These are phyloP conservation scores for Globisporangium mamillatum DNA, from an alignment of 352 stramenopile species.

Conservation along the genomic window DNA sequence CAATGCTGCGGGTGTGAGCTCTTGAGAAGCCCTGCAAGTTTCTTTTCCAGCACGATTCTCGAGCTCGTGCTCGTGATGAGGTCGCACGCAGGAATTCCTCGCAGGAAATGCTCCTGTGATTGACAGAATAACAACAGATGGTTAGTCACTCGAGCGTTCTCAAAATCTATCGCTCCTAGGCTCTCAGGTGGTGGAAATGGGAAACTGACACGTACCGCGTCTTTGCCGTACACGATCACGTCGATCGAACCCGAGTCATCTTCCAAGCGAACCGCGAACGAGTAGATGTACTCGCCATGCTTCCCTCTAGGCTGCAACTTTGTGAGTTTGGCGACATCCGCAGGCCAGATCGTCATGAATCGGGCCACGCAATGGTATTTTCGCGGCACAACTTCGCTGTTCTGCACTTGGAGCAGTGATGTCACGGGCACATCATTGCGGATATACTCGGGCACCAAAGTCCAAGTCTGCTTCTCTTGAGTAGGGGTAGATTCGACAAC, in stretches of 20 bases:
- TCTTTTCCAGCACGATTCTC: constrained; percentile 46
- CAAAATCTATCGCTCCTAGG: neutral
- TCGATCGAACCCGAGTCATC: constrained; percentile 50
- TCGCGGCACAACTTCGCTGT: constrained; percentile 32
- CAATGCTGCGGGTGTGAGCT: constrained; percentile 35
- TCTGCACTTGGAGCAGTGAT: constrained; percentile 31
- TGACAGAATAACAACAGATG: constrained; percentile 4
- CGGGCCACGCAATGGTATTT: constrained; percentile 69
- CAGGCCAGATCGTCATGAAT: constrained; percentile 44
- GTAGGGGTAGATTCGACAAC: neutral
- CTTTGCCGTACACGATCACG: constrained; percentile 64
- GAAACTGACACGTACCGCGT: constrained; percentile 45
- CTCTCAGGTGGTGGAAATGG: neutral
- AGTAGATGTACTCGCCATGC: constrained; percentile 49
- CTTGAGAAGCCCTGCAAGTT: constrained; percentile 33
- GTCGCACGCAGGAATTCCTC: constrained; percentile 68
- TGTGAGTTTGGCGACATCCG: constrained; percentile 42
- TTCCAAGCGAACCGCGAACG: constrained; percentile 58
- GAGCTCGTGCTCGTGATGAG: constrained; percentile 51
- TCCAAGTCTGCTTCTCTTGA: constrained; percentile 19
- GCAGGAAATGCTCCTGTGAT: constrained; percentile 61
- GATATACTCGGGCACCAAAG: constrained; percentile 48
- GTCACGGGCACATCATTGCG: constrained; percentile 43
- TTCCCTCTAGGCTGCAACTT: constrained; percentile 32
- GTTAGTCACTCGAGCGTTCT: neutral